A percentile compares a stretch with the other conserved stretches of the same genome.
Conservation (phyloP, 2,329 filamentous ascomycete genomes). For the Pleurostoma richardsiae region DNA sequence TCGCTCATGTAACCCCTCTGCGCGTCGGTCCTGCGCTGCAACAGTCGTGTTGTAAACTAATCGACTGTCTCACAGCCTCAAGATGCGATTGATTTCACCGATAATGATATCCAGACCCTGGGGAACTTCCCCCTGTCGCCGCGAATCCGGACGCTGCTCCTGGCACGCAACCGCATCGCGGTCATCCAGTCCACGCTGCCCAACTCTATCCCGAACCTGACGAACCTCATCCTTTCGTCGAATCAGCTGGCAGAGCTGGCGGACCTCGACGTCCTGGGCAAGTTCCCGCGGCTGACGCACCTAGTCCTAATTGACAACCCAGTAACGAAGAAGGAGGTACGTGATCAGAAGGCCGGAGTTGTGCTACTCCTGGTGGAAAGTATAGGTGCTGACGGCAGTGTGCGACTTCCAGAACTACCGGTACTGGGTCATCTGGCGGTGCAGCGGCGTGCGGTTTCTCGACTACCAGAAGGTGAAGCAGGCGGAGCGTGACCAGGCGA, state of each 20-base stretch:
- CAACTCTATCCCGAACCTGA: constrained; percentile 74
- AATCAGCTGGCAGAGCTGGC: constrained; percentile 82
- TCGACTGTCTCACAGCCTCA: constrained; percentile 58
- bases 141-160: constrained; percentile 78
- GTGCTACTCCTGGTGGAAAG: background rate
- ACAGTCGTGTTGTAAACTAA: background rate
- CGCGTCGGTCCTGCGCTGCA: background rate
- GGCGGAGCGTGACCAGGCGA: constrained; percentile 70
- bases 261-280: constrained; percentile 76
- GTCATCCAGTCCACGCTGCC: constrained; percentile 73
- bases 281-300: constrained; percentile 68
- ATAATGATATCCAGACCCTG: constrained; percentile 89
- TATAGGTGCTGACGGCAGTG: background rate
- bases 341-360: constrained; percentile 21
- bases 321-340: constrained; percentile 84
- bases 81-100: constrained; percentile 96
- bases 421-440: constrained; percentile 84
- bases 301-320: constrained; percentile 82
- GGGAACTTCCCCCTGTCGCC: constrained; percentile 91
- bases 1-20: no score
- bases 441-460: constrained; percentile 79
- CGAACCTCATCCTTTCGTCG: constrained; percentile 73
- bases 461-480: constrained; percentile 92
- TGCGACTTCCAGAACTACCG: constrained; percentile 72
- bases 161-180: constrained; percentile 83